A percentile compares a stretch with the other conserved stretches of the same genome.
phyloP scores from a whole-genome alignment of 2,329 filamentous ascomycete genomes.

The Aspergillus sp. region DNA sequence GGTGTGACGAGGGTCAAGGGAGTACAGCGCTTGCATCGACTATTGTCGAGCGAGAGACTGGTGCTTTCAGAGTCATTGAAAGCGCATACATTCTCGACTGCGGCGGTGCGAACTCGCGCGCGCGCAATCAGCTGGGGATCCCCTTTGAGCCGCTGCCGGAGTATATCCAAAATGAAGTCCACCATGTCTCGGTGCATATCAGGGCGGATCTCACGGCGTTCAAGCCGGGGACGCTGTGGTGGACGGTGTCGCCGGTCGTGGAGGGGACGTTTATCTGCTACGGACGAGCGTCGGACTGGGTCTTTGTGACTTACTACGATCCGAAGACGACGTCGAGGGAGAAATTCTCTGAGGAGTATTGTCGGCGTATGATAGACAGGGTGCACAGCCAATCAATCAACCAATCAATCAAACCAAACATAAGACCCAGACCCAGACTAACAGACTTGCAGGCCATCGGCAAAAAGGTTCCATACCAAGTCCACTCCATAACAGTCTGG shows the following conservation, averaged over 20 bases:
- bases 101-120: not conserved
- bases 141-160: not conserved
- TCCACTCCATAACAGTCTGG: not conserved
- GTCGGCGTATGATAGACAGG: not conserved
- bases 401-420: too few species aligned
- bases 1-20: not conserved
- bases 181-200: not conserved
- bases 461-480: not conserved
- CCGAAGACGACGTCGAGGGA: not conserved
- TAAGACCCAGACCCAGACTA: too few species aligned
- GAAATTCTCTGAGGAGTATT: not conserved
- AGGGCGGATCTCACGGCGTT: not conserved
- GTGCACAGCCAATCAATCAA: too few species aligned
- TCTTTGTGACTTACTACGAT: not conserved
- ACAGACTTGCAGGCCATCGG: not conserved
- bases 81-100: constrained; percentile 2
- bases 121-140: not conserved
- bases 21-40: not conserved
- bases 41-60: not conserved
- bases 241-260: not conserved
- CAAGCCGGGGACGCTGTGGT: not conserved
- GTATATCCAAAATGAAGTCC: not conserved
- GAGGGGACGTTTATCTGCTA: constrained; percentile 2
- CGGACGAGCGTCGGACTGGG: not conserved
- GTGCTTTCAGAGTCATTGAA: not conserved